Evolutionary conservation across 768 basidiomycete species (phyloP), one percentile per base, ranked within the genome.

Genomic region (Lanmaoa pseudosensibilis): DNA sequence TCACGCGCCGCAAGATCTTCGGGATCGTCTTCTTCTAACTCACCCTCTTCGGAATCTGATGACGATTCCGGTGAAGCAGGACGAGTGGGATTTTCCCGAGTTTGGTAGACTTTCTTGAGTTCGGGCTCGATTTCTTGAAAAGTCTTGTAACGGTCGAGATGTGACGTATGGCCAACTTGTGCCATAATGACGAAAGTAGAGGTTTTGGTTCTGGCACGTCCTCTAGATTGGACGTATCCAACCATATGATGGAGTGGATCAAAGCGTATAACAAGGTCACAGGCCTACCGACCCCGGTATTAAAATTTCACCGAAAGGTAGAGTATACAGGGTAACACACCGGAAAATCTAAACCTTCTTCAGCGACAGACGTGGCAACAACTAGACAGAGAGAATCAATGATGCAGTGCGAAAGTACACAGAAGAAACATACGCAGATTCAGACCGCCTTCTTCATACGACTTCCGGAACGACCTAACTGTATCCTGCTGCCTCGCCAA

Each of bases 341-440:
- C 23, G 88, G 88, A 74, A 96, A 92, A 69, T 96, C 93, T 18
- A 96, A 79, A 0, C 94, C 94, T 75, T 96, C 94, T 71, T 96
- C 94, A 0, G 92, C 94, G 15, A 95, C 92, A 6, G 87, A 86
- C 0, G 92, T 94, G 5, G 92, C 89, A 59, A 94, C 78, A 21
- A 94, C 87, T 85, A 56, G 36, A 55, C 39, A 50, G 32, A 41
- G 44, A 16, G 13, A 4, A 18, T 61, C 21, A 55, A 47, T 13
- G 43, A 19, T 12, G 38, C 27, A 11, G 12, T 16, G 30, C 21
- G 18, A 44, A 21, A 19, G 37, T 2, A 18, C 23, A 54, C 18
- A 54, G 37, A 40, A 52, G 39, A 23, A 38, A 80, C 86, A 61
- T 67, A 90, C 89, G 73, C 45, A 92, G 72, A 66, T 93, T 91